phyloP scores from a whole-genome alignment of 2,329 filamentous ascomycete species.

The Scytalidium sp. region DNA sequence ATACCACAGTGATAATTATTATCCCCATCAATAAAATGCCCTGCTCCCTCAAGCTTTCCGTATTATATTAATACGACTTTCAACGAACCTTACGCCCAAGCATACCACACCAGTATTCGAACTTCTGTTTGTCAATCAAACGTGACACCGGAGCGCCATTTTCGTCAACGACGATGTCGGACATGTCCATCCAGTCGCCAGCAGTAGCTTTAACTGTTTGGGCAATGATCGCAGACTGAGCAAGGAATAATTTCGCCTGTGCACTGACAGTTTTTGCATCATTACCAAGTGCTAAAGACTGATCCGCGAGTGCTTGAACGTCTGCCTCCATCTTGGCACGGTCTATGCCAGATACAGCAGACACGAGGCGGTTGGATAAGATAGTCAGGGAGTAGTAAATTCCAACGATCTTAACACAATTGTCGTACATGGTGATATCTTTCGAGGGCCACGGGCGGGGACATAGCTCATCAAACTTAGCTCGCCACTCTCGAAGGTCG shows the following conservation, averaged over 20 bases:
- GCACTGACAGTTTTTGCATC: neutral
- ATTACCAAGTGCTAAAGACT: neutral
- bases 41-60: neutral
- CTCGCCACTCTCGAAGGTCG: neutral
- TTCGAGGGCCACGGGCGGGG: neutral
- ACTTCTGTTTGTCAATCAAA: neutral
- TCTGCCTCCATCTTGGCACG: conserved; percentile 5
- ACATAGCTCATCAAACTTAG: conserved; percentile 3
- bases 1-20: no score
- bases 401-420: conserved; percentile 3
- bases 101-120: neutral
- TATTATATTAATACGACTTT: neutral
- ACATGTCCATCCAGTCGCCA: neutral
- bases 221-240: neutral
- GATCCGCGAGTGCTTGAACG: conserved; percentile 4
- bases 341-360: conserved; percentile 1
- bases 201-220: neutral
- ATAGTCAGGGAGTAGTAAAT: conserved; percentile 3
- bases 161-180: neutral
- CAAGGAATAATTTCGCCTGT: neutral
- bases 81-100: neutral
- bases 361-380: conserved; percentile 1
- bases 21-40: neutral
- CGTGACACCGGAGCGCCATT: neutral
- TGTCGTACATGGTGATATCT: conserved; percentile 2